Conservation (phyloP, 2,329 filamentous ascomycete genomes). For the Calonectria ilicicola region DNA sequence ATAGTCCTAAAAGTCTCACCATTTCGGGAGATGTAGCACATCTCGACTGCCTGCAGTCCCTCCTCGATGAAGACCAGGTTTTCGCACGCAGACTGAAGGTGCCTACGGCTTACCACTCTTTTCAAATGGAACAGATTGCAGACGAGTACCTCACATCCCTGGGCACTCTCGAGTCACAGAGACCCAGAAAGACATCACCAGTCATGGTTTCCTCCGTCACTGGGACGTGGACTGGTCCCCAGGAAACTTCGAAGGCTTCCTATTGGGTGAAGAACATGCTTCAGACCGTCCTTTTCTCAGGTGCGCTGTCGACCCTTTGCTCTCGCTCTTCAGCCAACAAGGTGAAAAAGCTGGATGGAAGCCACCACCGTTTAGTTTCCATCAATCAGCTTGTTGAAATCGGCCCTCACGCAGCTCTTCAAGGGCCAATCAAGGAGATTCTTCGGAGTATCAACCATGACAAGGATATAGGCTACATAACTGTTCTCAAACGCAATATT, state of each 20-base stretch:
- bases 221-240: not conserved
- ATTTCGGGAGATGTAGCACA: constrained; percentile 23
- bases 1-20: constrained; percentile 28
- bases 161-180: not conserved
- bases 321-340: not conserved
- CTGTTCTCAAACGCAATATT: not conserved
- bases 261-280: constrained; percentile 5
- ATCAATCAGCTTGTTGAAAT: constrained; percentile 8
- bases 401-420: constrained; percentile 10
- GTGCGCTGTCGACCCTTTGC: not conserved
- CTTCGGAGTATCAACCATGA: not conserved
- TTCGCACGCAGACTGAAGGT: constrained; percentile 49
- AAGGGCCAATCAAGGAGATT: constrained; percentile 1
- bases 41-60: constrained; percentile 18
- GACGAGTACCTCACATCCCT: not conserved
- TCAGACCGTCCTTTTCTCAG: not conserved
- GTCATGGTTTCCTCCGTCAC: not conserved
- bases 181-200: not conserved
- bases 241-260: not conserved
- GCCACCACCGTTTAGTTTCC: not conserved
- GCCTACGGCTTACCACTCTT: constrained; percentile 62
- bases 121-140: constrained; percentile 52
- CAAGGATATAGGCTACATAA: not conserved
- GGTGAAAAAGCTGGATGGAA: not conserved
- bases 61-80: constrained; percentile 6